Percentiles rank a stretch among this genome's conserved stretches.
Evolutionary conservation across 2,329 filamentous ascomycete genomes (phyloP).

Genomic region (Cytospora paraplurivora): DNA sequence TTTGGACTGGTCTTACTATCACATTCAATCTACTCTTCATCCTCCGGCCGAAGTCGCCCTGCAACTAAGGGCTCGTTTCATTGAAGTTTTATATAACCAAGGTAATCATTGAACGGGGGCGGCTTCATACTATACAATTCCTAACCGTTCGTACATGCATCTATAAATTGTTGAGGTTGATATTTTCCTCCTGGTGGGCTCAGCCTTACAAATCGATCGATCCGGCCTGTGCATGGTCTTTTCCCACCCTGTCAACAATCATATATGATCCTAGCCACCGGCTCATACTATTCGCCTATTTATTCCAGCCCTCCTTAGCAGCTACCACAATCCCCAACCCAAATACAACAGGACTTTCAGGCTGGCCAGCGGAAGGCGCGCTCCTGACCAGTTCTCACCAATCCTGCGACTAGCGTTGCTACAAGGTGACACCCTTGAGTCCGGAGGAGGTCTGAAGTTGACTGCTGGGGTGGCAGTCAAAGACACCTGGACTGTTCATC

Average conservation of each 20-base stretch:
- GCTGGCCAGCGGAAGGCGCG: background rate
- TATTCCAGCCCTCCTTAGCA: background rate
- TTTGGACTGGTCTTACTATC: background rate
- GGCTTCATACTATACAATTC: too few species aligned
- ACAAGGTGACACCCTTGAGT: background rate
- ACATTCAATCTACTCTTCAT: background rate
- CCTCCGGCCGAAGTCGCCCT: background rate
- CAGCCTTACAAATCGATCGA: too few species aligned
- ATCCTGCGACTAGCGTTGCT: constrained; percentile 1
- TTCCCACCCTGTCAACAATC: too few species aligned
- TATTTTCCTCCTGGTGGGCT: too few species aligned
- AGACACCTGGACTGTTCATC: background rate
- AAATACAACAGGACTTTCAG: too few species aligned
- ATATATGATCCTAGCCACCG: too few species aligned
- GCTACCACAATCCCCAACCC: background rate
- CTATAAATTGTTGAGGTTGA: too few species aligned
- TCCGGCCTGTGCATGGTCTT: too few species aligned
- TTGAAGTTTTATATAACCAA: too few species aligned
- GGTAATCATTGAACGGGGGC: too few species aligned
- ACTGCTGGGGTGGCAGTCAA: background rate
- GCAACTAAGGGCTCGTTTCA: background rate
- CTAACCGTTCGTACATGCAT: too few species aligned
- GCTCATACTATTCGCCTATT: background rate
- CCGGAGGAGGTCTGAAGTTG: background rate
- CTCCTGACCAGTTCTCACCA: background rate